Conservation (phyloP, 192 early-diverging fungal genomes). For the Helicostylum pulchrum region DNA sequence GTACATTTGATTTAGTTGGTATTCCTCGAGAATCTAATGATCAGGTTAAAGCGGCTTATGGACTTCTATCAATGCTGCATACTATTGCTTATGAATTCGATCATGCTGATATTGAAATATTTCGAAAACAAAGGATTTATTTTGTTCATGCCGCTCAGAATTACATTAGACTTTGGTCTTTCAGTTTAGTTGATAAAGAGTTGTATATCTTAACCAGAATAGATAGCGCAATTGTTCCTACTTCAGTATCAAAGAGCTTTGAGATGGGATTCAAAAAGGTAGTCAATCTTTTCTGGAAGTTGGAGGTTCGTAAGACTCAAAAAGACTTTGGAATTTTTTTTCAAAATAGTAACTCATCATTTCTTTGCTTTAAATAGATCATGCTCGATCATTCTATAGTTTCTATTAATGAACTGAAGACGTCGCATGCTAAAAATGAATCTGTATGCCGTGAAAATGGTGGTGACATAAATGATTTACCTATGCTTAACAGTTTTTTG, state of each 20-base stretch:
- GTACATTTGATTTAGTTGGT: no score
- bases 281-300: no score
- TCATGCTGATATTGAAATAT: no score
- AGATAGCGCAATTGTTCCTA: not conserved
- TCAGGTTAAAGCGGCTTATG: not conserved
- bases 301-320: conserved; percentile 1
- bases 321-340: conserved; percentile 1
- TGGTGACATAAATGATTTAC: not conserved
- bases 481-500: not conserved
- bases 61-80: no score
- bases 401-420: not conserved
- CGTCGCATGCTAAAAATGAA: not conserved
- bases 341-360: conserved; percentile 6
- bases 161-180: no score
- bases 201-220: not conserved
- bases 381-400: not conserved
- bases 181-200: no score
- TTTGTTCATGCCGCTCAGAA: not conserved
- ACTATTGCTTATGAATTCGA: no score
- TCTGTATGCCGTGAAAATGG: not conserved
- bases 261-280: no score
- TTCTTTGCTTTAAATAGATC: conserved; percentile 6
- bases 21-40: not conserved
- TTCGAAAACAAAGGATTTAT: no score
- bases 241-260: not conserved